A percentile compares a stretch with the other conserved stretches of the same genome.
Evolutionary conservation across 2,329 filamentous ascomycete genomes (phyloP).

Genomic region (Ophiocordyceps camponoti-rufipedis): DNA sequence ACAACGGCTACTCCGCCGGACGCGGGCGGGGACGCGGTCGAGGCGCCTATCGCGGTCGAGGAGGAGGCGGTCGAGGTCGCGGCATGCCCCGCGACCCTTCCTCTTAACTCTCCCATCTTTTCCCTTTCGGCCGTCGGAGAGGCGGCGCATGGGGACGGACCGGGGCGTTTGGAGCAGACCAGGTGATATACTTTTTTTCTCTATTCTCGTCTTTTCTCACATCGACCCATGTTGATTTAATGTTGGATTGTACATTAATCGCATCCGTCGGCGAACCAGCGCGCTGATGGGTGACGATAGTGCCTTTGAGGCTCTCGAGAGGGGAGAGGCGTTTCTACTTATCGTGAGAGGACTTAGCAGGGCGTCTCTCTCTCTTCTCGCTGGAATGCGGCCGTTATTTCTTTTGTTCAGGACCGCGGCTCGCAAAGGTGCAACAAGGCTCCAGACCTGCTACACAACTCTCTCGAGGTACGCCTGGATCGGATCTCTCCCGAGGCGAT

Average conservation of each 20-base stretch:
- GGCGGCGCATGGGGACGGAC: neutral
- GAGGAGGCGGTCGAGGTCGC: slow-evolving; percentile 15
- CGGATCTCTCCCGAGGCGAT: neutral
- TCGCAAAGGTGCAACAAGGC: slow-evolving; percentile 7
- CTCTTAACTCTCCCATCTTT: slow-evolving; percentile 6
- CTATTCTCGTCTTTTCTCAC: slow-evolving; percentile 2
- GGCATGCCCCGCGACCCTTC: slow-evolving; percentile 15
- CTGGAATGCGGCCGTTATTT: slow-evolving; percentile 3
- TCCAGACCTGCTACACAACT: slow-evolving; percentile 11
- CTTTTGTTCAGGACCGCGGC: slow-evolving; percentile 2
- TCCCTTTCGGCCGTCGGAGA: neutral
- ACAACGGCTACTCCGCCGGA: slow-evolving; percentile 14
- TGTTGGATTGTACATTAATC: slow-evolving; percentile 26
- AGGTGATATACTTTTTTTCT: neutral
- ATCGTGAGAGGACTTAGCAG: neutral
- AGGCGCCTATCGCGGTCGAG: slow-evolving; percentile 19
- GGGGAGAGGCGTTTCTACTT: neutral
- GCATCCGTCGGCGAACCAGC: slow-evolving; percentile 18
- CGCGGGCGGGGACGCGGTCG: slow-evolving; percentile 18
- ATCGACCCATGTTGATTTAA: slow-evolving; percentile 9
- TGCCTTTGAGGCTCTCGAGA: neutral
- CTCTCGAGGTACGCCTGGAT: slow-evolving; percentile 11
- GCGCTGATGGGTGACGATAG: slow-evolving; percentile 11
- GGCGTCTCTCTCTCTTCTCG: neutral
- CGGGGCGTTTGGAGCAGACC: slow-evolving; percentile 3